Evolutionary conservation across 2,329 filamentous ascomycete species (phyloP), one percentile per base, ranked within the genome.

Genomic region (Trichoderma atrobrunneum): DNA sequence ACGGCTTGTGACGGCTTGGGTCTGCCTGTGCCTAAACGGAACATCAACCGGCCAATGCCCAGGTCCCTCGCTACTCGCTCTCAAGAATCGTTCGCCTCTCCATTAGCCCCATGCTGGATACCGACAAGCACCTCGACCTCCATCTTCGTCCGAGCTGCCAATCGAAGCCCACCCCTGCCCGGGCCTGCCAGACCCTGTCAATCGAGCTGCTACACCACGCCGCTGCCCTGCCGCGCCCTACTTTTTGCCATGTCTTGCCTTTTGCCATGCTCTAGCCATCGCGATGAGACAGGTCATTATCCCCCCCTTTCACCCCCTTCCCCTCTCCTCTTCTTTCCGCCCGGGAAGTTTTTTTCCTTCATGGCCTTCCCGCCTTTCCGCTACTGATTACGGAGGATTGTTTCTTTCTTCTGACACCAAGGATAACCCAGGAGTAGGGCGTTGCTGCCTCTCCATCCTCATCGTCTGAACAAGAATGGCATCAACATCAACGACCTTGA

Each of bases 211-310:
- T 11, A 72, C 39, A 67, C 61, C 48, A 62, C 34, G 60, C 32
- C 26, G 56, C 26, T 36, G 43, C 51, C 69, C 64, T 68, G 70
- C 56, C 70, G 63, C 61, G 64, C 34, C 64, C 67, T 66, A 56
- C 70, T 26, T 39, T 60, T 21, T 51, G 70, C 62, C 70, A 68
- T 72, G 64, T 60, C 70, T 72, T 66, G 51, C 62, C 70, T 54
- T 60, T 36, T 51, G 62, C 62, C 62, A 66, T 71, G 70, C 51
- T 57, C 39, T 72, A 28, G 43, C 54, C 51, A 65, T 72, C 12
- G 70, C 63, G 28, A 70, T 62, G 59, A 70, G 67, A 63, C 67
- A 63, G 28, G 39, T 54, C 67, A 62, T 43, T 62, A 24, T 36
- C 21, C 48, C 48, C 48, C 30, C 43, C 51, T 39, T 30, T 36